Evolutionary conservation across 1,139 yeast species (phyloP).

Genomic region (Pneumocystis carinii): DNA sequence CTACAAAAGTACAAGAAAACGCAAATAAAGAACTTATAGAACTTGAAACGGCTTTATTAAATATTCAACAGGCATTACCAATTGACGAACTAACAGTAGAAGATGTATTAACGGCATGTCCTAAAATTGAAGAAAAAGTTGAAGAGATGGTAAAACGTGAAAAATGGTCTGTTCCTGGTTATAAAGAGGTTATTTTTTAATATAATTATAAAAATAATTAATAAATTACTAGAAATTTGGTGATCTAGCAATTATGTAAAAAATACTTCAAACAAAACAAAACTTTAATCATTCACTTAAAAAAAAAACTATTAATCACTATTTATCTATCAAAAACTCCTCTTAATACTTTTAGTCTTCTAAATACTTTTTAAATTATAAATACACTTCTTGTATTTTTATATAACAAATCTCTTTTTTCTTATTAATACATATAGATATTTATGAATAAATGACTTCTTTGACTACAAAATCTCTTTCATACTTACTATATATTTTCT

Average conservation of each 20-base stretch:
- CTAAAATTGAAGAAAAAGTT: slow-evolving; percentile 94
- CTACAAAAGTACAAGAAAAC: slow-evolving; percentile 79
- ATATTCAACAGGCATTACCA: slow-evolving; percentile 94
- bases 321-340: background rate
- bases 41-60: slow-evolving; percentile 73
- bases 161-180: slow-evolving; percentile 96
- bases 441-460: no score
- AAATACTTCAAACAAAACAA: background rate
- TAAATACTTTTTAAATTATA: no score
- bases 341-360: no score
- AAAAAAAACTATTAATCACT: background rate
- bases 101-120: slow-evolving; percentile 87
- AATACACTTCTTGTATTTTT: no score
- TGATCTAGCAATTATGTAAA: slow-evolving; percentile 82
- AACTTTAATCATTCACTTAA: background rate
- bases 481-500: no score
- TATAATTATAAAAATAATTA: background rate
- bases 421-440: no score
- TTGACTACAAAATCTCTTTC: no score
- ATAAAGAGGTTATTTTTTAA: slow-evolving; percentile 42
- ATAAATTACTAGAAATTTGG: slow-evolving; percentile 49
- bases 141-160: slow-evolving; percentile 91
- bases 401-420: no score
- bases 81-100: slow-evolving; percentile 93
- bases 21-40: slow-evolving; percentile 76